These are phyloP conservation scores for Nitzschia sp. DNA, from an alignment of 108 stramenopile genomes.

Conservation along the genomic window DNA sequence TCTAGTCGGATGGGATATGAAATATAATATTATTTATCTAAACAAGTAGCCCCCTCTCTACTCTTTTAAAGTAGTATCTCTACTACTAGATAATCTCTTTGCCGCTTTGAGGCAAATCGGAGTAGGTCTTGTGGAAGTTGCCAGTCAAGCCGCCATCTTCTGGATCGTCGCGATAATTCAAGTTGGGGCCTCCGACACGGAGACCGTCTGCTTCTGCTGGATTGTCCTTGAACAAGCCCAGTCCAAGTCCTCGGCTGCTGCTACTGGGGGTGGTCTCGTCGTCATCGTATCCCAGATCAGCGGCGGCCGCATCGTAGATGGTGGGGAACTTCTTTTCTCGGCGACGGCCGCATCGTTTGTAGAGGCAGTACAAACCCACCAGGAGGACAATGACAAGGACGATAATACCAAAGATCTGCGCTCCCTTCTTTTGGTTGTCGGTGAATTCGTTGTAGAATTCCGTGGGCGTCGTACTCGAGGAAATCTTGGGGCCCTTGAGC, in stretches of 20 bases:
- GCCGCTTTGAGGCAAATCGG: conserved; percentile 10
- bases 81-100: conserved; percentile 15
- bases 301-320: background rate
- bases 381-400: conserved; percentile 6
- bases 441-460: background rate
- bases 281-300: background rate
- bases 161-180: conserved; percentile 5
- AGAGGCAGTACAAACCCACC: background rate
- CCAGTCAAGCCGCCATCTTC: background rate
- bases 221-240: background rate
- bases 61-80: no score
- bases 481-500: background rate
- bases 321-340: background rate
- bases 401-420: background rate
- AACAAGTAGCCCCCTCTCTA: no score
- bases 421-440: background rate
- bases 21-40: no score
- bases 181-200: background rate
- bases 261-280: background rate
- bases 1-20: no score
- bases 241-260: background rate
- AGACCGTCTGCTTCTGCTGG: background rate
- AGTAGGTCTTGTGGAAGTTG: conserved; percentile 6
- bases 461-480: background rate
- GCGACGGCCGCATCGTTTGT: background rate